Evolutionary conservation across 352 stramenopile species (phyloP), one percentile per base, ranked within the genome.

Genomic region (Nothophytophthora sp.): DNA sequence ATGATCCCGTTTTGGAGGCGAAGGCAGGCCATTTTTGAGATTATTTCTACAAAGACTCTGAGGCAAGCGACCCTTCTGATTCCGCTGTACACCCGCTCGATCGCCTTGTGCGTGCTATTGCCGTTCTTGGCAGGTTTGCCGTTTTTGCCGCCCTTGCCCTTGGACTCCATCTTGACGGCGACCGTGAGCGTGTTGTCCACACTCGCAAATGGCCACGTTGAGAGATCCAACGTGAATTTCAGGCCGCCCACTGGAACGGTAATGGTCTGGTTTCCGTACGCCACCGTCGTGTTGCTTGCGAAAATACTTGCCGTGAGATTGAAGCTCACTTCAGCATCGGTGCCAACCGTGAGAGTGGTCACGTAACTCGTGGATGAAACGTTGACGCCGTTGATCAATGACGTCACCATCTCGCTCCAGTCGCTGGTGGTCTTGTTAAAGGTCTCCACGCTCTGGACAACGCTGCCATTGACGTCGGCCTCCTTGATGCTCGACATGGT

Each of bases 151-250:
- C 39, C 33, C 33, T 64, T 70, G 30, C 59, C 63, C 24, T 64
- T 67, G 2, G 63, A 46, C 13, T 70, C 71, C 19, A 84, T 18
- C 28, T 41, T 25, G 9, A 84, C 41, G 30, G 57, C 49, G 30
- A 84, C 67, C 12, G 40, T 33, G 4, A 78, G 29, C 0, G 24
- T 54, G 45, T 81, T 79, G 23, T 18, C 24, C 9, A 23, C 0
- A 10, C 23, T 22, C 4, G 23, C 12, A 50, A 80, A 81, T 19
- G 54, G 47, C 72, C 72, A 82, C 3, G 12, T 9, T 3, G 20
- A 20, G 10, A 82, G 65, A 16, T 59, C 48, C 18, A 80, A 41
- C 2, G 66, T 60, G 58, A 83, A 80, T 40, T 78, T 83, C 23
- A 83, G 41, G 1, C 58, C 63, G 19, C 66, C 72, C 1, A 62